Base-by-base conservation (phyloP, 441 rosid species). In the Adansonia rubrostipa region DNA sequence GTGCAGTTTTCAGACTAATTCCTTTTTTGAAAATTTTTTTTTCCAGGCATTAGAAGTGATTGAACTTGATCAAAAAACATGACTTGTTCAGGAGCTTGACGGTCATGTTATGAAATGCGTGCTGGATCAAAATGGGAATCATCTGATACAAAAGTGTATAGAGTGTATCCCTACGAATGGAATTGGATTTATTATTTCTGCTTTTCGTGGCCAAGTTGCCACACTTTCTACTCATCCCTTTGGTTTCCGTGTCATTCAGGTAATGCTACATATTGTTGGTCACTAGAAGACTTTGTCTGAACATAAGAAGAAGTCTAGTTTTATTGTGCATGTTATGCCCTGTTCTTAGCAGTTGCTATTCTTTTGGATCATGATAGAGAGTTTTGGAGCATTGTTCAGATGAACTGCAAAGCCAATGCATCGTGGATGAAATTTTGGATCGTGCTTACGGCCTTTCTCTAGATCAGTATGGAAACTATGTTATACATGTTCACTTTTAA, bases 171-270 rank as follows among this genome's bases (percentile, higher is more conserved):
- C 98, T 17, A 79, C 90, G 5, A 82, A 87, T 71, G 91, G 91
- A 80, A 92, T 92, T 82, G 92, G 89, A 72, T 94, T 94, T 74
- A 85, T 96, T 71, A 89, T 92, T 80, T 87, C 92, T 71, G 86
- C 99, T 85, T 96, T 96, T 75, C 87, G 83, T 74, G 94, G 95
- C 76, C 96, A 96, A 80, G 97, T 96, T 61, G 91, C 92, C 51
- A 80, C 77, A 40, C 98, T 96, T 81, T 92, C 99, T 60, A 91
- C 89, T 65, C 97, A 94, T 88, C 97, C 98, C 13, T 96, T 94
- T 78, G 99, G 99, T 68, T 96, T 98, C 80, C 97, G 98, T 77
- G 99, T 96, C 58, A 90, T 94, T 80, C 99, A 93, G 95, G 98
- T 94, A 85, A 69, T 69, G 51, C 8, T 71, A 60, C 72, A 17